phyloP scores from a whole-genome alignment of 2,329 filamentous ascomycete species.

The Exophiala sp. region DNA sequence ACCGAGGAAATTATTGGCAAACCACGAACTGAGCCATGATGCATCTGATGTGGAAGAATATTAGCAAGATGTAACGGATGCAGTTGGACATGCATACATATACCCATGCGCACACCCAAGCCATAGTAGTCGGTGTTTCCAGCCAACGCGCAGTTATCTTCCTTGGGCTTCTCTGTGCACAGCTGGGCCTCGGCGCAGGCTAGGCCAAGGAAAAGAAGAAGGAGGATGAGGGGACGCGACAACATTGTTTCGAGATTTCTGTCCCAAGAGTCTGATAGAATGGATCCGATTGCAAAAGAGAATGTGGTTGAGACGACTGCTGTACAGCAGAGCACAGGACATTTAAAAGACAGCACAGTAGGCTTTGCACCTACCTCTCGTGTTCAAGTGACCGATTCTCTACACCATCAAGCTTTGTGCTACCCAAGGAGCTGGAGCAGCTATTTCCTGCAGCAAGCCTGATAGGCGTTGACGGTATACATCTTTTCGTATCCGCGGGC shows the following conservation, averaged over 20 bases:
- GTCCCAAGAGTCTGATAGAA: background rate
- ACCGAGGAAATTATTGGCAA: conserved; percentile 23
- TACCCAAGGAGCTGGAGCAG: no score
- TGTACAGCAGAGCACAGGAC: no score
- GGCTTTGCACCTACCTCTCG: no score
- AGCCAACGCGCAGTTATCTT: conserved; percentile 1
- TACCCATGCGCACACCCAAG: conserved; percentile 25
- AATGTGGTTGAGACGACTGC: no score
- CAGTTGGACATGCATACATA: conserved; percentile 13
- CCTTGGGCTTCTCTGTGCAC: background rate
- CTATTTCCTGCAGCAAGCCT: no score
- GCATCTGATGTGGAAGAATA: background rate
- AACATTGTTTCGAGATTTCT: background rate
- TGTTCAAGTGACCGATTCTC: no score
- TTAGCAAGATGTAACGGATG: background rate
- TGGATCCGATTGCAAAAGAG: background rate
- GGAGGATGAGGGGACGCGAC: background rate
- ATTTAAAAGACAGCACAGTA: no score
- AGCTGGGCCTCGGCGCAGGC: background rate
- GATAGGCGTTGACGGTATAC: no score
- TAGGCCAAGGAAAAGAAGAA: background rate
- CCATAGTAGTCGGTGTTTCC: conserved; percentile 23
- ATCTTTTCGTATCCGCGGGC: no score
- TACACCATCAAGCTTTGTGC: no score
- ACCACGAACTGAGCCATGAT: conserved; percentile 24